Evolutionary conservation across 73 alveolate species (phyloP).

Genomic region (Paraurostyla sp.): DNA sequence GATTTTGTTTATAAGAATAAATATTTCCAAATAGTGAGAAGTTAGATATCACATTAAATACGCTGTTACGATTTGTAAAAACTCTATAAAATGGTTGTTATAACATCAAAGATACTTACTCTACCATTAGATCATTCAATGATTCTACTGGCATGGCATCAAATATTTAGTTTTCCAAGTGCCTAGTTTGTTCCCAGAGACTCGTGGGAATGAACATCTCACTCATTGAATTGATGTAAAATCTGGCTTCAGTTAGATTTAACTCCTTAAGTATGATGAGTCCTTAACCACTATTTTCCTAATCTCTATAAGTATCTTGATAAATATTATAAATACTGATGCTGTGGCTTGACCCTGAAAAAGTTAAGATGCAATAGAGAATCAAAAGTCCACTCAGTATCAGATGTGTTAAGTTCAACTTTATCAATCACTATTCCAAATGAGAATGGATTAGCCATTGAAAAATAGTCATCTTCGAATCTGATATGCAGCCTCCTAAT

Average conservation of each 20-base stretch:
- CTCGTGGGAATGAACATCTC: conserved; percentile 78
- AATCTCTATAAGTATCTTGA: neutral
- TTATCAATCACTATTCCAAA: conserved; percentile 68
- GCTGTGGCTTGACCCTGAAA: conserved; percentile 30
- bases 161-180: conserved; percentile 69
- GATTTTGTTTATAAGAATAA: neutral
- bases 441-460: conserved; percentile 47
- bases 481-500: conserved; percentile 73
- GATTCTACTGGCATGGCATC: conserved; percentile 80
- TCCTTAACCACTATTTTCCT: conserved; percentile 22
- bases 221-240: conserved; percentile 69
- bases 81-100: conserved; percentile 23
- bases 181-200: conserved; percentile 77
- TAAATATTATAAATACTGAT: neutral
- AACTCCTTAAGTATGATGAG: conserved; percentile 47
- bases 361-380: conserved; percentile 20
- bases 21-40: conserved; percentile 21
- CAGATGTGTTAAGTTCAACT: conserved; percentile 42
- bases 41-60: neutral
- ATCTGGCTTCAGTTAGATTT: conserved; percentile 21
- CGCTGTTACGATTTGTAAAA: neutral
- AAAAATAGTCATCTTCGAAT: conserved; percentile 78
- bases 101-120: neutral
- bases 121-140: conserved; percentile 55
- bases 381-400: conserved; percentile 45